Evolutionary conservation across 441 rosid genomes (phyloP), one percentile per base, ranked within the genome.

Genomic region (Euphorbia celastroides): DNA sequence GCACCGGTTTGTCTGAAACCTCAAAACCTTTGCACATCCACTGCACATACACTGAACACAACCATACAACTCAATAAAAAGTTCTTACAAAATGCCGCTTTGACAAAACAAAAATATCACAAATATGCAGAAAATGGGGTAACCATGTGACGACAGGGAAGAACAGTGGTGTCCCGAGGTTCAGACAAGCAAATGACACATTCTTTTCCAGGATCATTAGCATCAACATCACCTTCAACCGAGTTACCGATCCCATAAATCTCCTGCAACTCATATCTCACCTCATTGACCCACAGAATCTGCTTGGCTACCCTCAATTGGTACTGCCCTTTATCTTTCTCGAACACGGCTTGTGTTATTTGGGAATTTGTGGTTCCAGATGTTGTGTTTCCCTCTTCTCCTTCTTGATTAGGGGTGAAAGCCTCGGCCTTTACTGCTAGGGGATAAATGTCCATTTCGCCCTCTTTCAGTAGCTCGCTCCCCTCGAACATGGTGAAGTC

Each of bases 111-210:
- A 34, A 34, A 34, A 34, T 34, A 34, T 34, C 4, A 4, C 38
- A 34, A 34, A 34, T 34, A 42, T 6, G 38, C 25, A 31, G 28
- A n/a, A 30, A 22, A 61, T 23, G 25, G 22, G 38, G 72, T 84
- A 70, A 93, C 98, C 97, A 93, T 86, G 77, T 93, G 98, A 57
- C 98, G 81, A 78, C 98, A 93, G 10, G 97, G 98, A 82, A 91
- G 95, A 75, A 93, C 93, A 28, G 96, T 83, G 0, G 95, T 93
- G 75, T 91, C 96, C 26, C 88, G 83, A 51, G 93, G 95, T 74
- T 93, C 98, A n/a, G 98, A 89, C 64, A 93, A 76, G 83, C 98
- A 93, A 68, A 91, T 93, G 60, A 89, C 96, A 0, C 98, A 93
- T 79, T 93, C 98, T 72, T 93, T 93, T 22, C 97, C 96, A 0